Percentiles rank a stretch among this genome's conserved stretches.
phyloP scores from a whole-genome alignment of 1,284 basidiomycete genomes.

The Irpex rosettiformis region DNA sequence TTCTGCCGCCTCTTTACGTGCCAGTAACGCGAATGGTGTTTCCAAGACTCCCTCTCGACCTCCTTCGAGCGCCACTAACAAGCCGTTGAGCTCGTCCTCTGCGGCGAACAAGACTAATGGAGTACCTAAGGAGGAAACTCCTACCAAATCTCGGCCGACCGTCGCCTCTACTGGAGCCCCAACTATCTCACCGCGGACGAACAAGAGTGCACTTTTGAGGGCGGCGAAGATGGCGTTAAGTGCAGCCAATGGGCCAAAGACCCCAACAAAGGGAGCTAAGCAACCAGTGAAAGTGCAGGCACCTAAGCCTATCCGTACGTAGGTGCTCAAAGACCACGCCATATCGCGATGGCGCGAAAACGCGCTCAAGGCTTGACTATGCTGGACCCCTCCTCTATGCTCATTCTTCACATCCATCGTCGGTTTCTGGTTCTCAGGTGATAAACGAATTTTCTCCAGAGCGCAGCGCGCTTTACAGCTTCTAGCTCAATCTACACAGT shows the following conservation, averaged over 20 bases:
- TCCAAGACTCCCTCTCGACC: slow-evolving; percentile 12
- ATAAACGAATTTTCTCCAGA: background rate
- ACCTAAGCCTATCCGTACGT: background rate
- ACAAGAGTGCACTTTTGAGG: slow-evolving; percentile 71
- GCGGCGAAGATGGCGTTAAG: slow-evolving; percentile 54
- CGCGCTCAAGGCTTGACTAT: background rate
- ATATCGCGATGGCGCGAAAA: background rate
- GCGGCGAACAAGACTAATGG: slow-evolving; percentile 13
- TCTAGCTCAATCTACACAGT: too few relatives aligned
- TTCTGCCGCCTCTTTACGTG: slow-evolving; percentile 20
- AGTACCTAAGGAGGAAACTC: slow-evolving; percentile 17
- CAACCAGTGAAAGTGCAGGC: background rate
- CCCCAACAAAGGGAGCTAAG: background rate
- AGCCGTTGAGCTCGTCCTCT: slow-evolving; percentile 4
- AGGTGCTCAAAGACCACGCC: background rate
- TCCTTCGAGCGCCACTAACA: slow-evolving; percentile 11
- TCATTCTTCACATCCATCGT: background rate
- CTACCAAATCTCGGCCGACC: slow-evolving; percentile 44
- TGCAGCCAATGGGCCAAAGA: background rate
- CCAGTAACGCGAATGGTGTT: slow-evolving; percentile 3
- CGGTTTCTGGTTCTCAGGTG: background rate
- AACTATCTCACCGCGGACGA: slow-evolving; percentile 61
- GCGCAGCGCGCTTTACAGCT: too few relatives aligned
- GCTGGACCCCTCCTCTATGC: background rate
- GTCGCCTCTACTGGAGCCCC: slow-evolving; percentile 46